Percentiles rank a stretch among this genome's conserved stretches.
phyloP scores from a whole-genome alignment of 2,329 filamentous ascomycete genomes.

The Tolypocladium endophyticum region DNA sequence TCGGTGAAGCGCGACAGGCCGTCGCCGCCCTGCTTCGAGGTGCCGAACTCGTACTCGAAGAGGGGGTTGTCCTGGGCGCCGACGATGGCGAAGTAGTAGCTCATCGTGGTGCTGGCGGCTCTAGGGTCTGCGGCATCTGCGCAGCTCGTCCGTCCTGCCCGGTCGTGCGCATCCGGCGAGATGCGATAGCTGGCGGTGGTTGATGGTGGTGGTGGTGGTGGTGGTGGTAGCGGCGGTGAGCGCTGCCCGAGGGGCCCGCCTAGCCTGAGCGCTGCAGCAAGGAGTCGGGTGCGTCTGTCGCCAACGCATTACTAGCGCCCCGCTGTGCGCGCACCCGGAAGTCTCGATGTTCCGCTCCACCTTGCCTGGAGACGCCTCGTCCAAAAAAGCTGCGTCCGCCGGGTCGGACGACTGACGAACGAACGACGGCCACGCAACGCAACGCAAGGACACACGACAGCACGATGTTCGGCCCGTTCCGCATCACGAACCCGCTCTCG shows the following conservation, averaged over 20 bases:
- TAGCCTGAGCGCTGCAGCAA: too few species aligned
- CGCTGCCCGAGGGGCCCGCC: background rate
- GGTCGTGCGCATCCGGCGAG: background rate
- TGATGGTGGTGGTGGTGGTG: background rate
- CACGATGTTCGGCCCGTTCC: constrained; percentile 75
- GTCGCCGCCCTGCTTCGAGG: constrained; percentile 90
- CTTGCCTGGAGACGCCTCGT: background rate
- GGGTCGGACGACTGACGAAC: background rate
- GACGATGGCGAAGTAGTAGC: constrained; percentile 96
- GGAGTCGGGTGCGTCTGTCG: too few species aligned
- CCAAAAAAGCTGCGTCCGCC: background rate
- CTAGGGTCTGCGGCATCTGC: background rate
- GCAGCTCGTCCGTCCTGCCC: background rate
- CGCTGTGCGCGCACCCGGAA: constrained; percentile 6
- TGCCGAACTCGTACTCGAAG: constrained; percentile 95
- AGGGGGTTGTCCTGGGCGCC: constrained; percentile 92
- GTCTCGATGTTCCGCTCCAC: constrained; percentile 18
- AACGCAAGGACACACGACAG: constrained; percentile 13
- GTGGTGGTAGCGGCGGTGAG: background rate
- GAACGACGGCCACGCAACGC: background rate
- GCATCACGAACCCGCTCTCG: constrained; percentile 63
- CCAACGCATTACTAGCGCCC: too few species aligned
- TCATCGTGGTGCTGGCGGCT: constrained; percentile 49
- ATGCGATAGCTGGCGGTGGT: background rate
- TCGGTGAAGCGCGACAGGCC: constrained; percentile 81